A percentile compares a stretch with the other conserved stretches of the same genome.
Conservation (phyloP, 805 yeast species). For the Nakazawaea ernobii region DNA sequence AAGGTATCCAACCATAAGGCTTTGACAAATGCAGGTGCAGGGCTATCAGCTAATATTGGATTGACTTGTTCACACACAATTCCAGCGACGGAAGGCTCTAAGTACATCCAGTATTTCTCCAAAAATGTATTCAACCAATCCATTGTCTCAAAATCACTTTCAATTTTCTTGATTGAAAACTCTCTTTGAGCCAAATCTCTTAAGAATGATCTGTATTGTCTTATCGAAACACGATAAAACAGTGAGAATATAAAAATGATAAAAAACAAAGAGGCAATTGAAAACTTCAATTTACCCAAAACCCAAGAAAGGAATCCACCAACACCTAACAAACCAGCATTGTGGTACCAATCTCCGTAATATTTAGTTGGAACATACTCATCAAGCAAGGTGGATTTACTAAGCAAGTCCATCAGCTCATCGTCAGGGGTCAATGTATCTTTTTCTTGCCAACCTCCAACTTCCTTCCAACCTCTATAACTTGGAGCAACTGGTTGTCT, state of each 20-base stretch:
- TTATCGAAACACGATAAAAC: conserved; percentile 77
- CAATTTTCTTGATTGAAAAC: conserved; percentile 72
- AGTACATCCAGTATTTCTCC: conserved; percentile 85
- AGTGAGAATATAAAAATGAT: conserved; percentile 57
- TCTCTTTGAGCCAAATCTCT: conserved; percentile 85
- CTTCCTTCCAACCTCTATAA: conserved; percentile 91
- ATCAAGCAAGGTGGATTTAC: conserved; percentile 70
- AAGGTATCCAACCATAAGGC: conserved; percentile 81
- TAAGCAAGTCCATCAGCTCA: conserved; percentile 62
- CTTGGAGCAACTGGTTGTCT: conserved; percentile 58
- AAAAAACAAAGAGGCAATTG: conserved; percentile 76
- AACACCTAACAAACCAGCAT: conserved; percentile 61
- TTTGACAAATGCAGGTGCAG: conserved; percentile 78
- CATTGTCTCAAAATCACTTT: conserved; percentile 86
- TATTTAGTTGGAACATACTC: conserved; percentile 65
- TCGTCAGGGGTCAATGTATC: conserved; percentile 64
- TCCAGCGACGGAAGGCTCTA: conserved; percentile 86
- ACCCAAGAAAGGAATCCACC: conserved; percentile 74
- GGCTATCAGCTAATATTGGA: conserved; percentile 71
- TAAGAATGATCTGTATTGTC: conserved; percentile 67
- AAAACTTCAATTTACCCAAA: conserved; percentile 70
- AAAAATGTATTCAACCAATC: conserved; percentile 92
- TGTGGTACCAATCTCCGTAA: conserved; percentile 97
- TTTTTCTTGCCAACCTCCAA: conserved; percentile 76
- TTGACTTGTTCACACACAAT: conserved; percentile 83